Conservation (phyloP, 208 protist species). For the Cochliopodium minus region DNA sequence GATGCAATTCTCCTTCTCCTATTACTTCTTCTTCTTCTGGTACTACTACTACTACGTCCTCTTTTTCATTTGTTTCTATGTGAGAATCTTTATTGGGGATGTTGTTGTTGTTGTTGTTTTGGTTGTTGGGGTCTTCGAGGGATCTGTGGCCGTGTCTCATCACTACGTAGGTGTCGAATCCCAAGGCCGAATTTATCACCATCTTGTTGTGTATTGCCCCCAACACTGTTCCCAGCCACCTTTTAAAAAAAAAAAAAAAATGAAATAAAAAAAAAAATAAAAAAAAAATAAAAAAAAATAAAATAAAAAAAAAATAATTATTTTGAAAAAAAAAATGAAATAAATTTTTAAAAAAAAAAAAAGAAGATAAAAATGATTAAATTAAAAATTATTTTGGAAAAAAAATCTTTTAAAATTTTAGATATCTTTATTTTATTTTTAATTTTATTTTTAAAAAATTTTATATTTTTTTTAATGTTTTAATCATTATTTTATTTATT, state of each 20-base stretch:
- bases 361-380: no score
- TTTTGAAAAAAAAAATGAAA: no score
- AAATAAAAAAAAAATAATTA: no score
- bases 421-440: no score
- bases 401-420: no score
- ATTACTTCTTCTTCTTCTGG: background rate
- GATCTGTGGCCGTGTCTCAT: slow-evolving; percentile 76
- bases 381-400: no score
- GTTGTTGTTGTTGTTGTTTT: background rate
- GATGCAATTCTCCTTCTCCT: background rate
- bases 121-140: background rate
- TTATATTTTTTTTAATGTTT: no score
- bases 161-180: slow-evolving; percentile 89
- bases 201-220: slow-evolving; percentile 51
- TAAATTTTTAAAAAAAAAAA: no score
- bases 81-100: background rate
- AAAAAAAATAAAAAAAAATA: background rate
- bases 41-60: no score
- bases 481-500: no score
- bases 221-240: slow-evolving; percentile 89
- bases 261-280: background rate
- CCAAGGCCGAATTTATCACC: slow-evolving; percentile 81
- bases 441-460: no score
- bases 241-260: slow-evolving; percentile 18
- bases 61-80: background rate